Evolutionary conservation across 2,329 filamentous ascomycete genomes (phyloP), one percentile per base, ranked within the genome.

Genomic region (Apiospora saccharicola): DNA sequence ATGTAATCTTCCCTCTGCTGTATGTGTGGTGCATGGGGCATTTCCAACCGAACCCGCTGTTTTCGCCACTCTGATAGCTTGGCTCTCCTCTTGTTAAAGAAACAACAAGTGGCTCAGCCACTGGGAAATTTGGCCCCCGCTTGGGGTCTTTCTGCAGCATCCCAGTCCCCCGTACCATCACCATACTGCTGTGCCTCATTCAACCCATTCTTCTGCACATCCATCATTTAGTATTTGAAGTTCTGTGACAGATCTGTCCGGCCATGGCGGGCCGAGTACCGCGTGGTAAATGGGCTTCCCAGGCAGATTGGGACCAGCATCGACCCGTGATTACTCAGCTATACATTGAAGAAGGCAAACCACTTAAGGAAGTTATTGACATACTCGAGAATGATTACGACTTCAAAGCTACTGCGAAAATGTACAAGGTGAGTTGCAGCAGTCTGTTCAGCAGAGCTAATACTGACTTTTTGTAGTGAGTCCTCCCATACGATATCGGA

Each of bases 341-440:
- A 26, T 71, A 71, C 46, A 49, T 47, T 19, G 61, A 71, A 4
- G 26, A 68, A 41, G 19, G 49, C 6, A 64, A 68, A 22, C 44
- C 57, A 2, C 64, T 71, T 8, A 43, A 26, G 12, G 41, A 68
- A 24, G 70, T 71, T 14, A 68, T 68, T 19, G 61, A 68, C 13
- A 68, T 71, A 10, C 67, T 71, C 12, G 46, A 71, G 10, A 44
- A 12, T 3, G 46, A 71, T 19, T 34, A 71, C 41, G 53, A 41
- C 12, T 71, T 71, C 61, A 51, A 41, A 30, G 70, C 70, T 16
- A 71, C 70, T 13, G 34, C 70, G 6, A 67, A 67, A 19, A 71
- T 71, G 70, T 71, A 71, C 64, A 71, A 71, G 67, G 67, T 69
- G 37, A 49, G 67, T 24, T n/a, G 67, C 44, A 14, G 10, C 34